phyloP scores from a whole-genome alignment of 192 early-diverging fungal genomes.

The Diversispora eburnea region DNA sequence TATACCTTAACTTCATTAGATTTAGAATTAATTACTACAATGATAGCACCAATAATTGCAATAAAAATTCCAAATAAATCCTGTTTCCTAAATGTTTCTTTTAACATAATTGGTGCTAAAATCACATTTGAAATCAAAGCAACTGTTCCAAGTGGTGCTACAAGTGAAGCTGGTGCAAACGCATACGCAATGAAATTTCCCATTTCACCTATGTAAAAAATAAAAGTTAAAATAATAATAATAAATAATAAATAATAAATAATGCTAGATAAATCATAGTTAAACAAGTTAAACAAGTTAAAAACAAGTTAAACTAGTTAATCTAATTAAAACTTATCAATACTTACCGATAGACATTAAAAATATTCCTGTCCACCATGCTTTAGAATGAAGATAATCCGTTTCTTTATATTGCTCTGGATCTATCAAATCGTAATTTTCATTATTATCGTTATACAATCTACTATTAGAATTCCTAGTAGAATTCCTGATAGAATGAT shows the following conservation, averaged over 20 bases:
- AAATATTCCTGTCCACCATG: slow-evolving; percentile 69
- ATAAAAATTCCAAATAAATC: slow-evolving; percentile 60
- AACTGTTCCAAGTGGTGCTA: slow-evolving; percentile 72
- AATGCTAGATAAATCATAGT: not conserved
- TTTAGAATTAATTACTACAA: slow-evolving; percentile 61
- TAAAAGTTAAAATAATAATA: not conserved
- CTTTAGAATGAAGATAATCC: slow-evolving; percentile 48
- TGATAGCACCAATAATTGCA: slow-evolving; percentile 59
- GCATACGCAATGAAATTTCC: slow-evolving; percentile 65
- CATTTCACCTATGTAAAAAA: slow-evolving; percentile 31
- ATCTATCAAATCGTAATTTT: slow-evolving; percentile 27
- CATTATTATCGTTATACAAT: slow-evolving; percentile 9
- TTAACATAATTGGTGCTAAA: slow-evolving; percentile 64
- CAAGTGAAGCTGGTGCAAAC: slow-evolving; percentile 68
- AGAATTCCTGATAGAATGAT: not conserved
- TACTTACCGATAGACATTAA: slow-evolving; percentile 62
- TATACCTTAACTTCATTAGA: slow-evolving; percentile 51
- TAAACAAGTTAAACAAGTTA: not conserved
- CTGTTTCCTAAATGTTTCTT: slow-evolving; percentile 55
- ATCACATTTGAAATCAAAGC: slow-evolving; percentile 68
- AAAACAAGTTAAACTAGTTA: not conserved
- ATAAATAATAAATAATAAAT: not conserved
- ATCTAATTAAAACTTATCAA: slow-evolving; percentile 19
- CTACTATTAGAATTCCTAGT: not conserved
- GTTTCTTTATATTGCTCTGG: slow-evolving; percentile 31